A percentile compares a stretch with the other conserved stretches of the same genome.
Evolutionary conservation across 768 basidiomycete genomes (phyloP).

Genomic region (Rhizopogon vesiculosus): DNA sequence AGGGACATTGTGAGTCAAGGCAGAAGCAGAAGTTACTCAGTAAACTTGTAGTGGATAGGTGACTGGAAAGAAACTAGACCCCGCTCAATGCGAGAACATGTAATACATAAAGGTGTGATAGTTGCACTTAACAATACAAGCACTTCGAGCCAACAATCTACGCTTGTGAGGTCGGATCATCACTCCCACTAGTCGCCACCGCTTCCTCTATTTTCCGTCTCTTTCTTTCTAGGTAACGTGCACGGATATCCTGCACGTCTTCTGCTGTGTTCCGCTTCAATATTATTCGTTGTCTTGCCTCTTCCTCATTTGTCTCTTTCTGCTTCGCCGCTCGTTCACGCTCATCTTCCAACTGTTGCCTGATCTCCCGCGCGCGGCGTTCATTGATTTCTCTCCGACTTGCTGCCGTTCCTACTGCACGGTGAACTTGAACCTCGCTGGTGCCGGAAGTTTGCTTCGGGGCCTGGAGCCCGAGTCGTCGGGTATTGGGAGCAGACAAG

Average conservation of each 20-base stretch:
- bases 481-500: conserved; percentile 77
- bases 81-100: too few species aligned
- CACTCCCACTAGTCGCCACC: background rate
- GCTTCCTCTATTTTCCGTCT: conserved; percentile 61
- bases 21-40: too few species aligned
- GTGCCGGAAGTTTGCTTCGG: conserved; percentile 15
- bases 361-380: conserved; percentile 74
- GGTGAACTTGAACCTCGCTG: conserved; percentile 45
- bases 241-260: conserved; percentile 69
- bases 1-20: too few species aligned
- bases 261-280: conserved; percentile 71
- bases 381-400: conserved; percentile 79
- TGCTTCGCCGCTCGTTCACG: conserved; percentile 51
- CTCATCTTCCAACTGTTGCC: conserved; percentile 75
- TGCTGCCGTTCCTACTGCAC: conserved; percentile 83
- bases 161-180: conserved; percentile 9
- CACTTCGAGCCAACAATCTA: background rate
- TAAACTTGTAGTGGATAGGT: too few species aligned
- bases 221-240: conserved; percentile 78
- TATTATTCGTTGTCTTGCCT: conserved; percentile 61
- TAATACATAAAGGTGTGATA: background rate
- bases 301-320: conserved; percentile 55
- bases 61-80: too few species aligned
- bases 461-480: conserved; percentile 51
- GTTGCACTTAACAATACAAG: background rate